Conservation (phyloP, 371 early-diverging fungal genomes). For the Mortierella sp. region DNA sequence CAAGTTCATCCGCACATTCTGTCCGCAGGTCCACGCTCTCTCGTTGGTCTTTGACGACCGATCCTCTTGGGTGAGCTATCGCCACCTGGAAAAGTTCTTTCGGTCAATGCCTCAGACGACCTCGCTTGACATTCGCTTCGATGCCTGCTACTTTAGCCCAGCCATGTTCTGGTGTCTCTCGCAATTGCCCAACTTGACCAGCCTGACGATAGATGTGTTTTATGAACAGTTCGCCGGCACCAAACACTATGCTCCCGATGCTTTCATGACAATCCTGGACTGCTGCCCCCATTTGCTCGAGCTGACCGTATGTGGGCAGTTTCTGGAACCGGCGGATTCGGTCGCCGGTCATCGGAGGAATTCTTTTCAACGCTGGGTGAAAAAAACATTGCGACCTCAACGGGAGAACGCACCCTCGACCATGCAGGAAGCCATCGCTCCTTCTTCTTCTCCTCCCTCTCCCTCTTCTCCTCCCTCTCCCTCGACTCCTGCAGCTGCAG, state of each 20-base stretch:
- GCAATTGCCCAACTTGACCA: conserved; percentile 6
- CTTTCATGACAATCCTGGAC: conserved; percentile 23
- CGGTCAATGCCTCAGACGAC: conserved; percentile 3
- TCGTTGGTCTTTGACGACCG: conserved; percentile 11
- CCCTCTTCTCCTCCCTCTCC: no score
- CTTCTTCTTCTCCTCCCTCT: background rate
- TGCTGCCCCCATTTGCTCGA: conserved; percentile 14
- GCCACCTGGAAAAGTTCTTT: conserved; percentile 21
- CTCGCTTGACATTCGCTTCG: conserved; percentile 16
- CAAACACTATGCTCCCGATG: conserved; percentile 13
- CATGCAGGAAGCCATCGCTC: background rate
- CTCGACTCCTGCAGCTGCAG: no score
- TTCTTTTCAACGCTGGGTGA: conserved; percentile 8
- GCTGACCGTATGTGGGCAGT: conserved; percentile 8
- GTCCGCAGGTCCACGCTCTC: conserved; percentile 9
- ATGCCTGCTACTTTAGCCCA: conserved; percentile 27
- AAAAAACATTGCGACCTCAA: conserved; percentile 1
- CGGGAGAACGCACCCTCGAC: conserved; percentile 5
- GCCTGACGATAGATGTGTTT: conserved; percentile 19
- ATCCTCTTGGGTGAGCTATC: conserved; percentile 19
- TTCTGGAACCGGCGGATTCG: conserved; percentile 13
- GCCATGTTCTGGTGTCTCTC: conserved; percentile 39
- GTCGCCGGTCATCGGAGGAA: background rate
- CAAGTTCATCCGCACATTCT: conserved; percentile 13
- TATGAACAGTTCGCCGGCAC: background rate